phyloP scores from a whole-genome alignment of 1,139 yeast genomes.

The Pichia kudriavzevii region DNA sequence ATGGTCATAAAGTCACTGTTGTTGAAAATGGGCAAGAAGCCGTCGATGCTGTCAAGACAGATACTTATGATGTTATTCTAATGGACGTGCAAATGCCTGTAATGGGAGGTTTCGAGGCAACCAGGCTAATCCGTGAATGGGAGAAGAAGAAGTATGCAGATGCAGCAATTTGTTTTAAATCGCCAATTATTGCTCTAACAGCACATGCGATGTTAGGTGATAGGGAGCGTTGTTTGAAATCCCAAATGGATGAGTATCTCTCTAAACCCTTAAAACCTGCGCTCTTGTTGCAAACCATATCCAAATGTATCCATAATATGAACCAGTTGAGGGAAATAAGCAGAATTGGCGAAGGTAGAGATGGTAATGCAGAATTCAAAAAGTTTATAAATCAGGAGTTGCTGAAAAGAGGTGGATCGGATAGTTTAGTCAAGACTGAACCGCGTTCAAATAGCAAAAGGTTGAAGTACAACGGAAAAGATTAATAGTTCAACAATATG shows the following conservation, averaged over 20 bases:
- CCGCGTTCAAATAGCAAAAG: too few relatives aligned
- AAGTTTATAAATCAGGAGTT: conserved; percentile 12
- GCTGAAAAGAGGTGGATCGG: conserved; percentile 4
- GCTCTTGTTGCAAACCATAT: conserved; percentile 72
- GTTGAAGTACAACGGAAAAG: too few relatives aligned
- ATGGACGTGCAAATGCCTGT: conserved; percentile 97
- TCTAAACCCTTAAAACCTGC: conserved; percentile 84
- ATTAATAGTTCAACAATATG: too few relatives aligned
- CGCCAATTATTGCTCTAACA: conserved; percentile 83
- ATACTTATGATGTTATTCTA: conserved; percentile 69
- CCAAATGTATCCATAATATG: conserved; percentile 70
- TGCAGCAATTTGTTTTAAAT: conserved; percentile 45
- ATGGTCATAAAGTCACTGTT: conserved; percentile 74
- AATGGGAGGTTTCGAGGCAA: conserved; percentile 91
- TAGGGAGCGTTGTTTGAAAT: conserved; percentile 74
- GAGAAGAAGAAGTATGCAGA: conserved; percentile 79
- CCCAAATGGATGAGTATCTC: conserved; percentile 87
- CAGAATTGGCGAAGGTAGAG: conserved; percentile 22
- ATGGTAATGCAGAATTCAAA: conserved; percentile 8
- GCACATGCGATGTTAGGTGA: conserved; percentile 94
- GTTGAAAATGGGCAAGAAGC: conserved; percentile 86
- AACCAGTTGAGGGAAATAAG: conserved; percentile 51
- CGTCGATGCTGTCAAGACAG: conserved; percentile 60
- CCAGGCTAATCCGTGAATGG: conserved; percentile 80
- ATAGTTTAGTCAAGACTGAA: neutral